These are phyloP conservation scores for Naganishia cerealis DNA, from an alignment of 1,284 basidiomycete genomes.

Conservation along the genomic window DNA sequence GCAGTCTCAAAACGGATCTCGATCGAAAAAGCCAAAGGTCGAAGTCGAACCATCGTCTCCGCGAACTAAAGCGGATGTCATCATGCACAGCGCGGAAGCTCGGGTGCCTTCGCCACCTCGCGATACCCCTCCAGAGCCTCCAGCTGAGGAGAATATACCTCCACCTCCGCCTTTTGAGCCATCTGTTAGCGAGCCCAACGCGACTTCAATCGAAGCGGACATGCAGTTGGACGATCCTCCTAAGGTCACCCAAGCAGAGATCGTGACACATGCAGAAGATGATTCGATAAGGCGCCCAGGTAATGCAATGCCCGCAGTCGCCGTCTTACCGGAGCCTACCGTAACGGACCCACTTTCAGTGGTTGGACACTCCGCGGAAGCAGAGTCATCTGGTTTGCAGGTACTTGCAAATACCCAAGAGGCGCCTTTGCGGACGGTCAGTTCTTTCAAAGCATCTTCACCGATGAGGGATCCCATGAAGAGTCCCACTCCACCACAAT, in stretches of 20 bases:
- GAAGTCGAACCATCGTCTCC: neutral
- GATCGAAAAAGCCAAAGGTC: slow-evolving; percentile 3
- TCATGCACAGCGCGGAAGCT: neutral
- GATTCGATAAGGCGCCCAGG: neutral
- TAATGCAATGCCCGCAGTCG: neutral
- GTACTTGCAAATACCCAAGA: neutral
- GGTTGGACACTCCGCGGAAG: neutral
- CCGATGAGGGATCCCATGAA: too few species aligned
- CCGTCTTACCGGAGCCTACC: neutral
- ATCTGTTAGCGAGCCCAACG: neutral
- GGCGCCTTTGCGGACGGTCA: neutral
- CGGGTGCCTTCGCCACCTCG: slow-evolving; percentile 1
- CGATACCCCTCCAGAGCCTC: slow-evolving; percentile 11
- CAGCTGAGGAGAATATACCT: slow-evolving; percentile 10
- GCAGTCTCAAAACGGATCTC: neutral
- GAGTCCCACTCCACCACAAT: slow-evolving; percentile 36
- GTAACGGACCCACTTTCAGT: neutral
- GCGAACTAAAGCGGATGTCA: neutral
- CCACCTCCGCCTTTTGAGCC: slow-evolving; percentile 17
- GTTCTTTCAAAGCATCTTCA: neutral
- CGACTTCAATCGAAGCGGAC: neutral
- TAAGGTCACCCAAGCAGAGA: neutral
- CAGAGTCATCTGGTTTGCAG: neutral
- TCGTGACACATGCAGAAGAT: neutral
- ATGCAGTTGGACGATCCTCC: neutral